phyloP scores from a whole-genome alignment of 768 basidiomycete species.

The Rubroboletus pulcherrimus region DNA sequence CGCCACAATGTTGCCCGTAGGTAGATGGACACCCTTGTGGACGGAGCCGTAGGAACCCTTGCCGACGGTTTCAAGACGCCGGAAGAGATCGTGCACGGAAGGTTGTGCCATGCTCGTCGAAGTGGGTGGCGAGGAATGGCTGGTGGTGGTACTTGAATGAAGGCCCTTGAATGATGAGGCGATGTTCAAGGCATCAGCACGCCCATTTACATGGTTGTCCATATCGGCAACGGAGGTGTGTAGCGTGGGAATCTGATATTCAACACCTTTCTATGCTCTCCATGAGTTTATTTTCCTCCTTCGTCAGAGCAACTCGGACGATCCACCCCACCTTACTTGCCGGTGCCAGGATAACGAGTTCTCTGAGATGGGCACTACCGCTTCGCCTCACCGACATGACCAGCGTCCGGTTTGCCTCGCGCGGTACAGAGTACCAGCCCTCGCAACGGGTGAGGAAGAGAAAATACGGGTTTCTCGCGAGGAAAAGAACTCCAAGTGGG shows the following conservation, averaged over 20 bases:
- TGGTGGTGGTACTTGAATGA: constrained; percentile 1
- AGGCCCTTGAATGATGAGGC: too few relatives aligned
- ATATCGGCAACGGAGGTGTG: not conserved
- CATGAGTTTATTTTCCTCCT: constrained; percentile 17
- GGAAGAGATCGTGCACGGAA: constrained; percentile 75
- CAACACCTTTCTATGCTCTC: constrained; percentile 8
- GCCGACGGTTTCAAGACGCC: constrained; percentile 87
- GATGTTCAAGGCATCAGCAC: not conserved
- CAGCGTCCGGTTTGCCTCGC: constrained; percentile 52
- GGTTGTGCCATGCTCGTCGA: constrained; percentile 40
- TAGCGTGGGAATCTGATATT: constrained; percentile 19
- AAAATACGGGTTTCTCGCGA: constrained; percentile 84
- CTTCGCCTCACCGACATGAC: constrained; percentile 17
- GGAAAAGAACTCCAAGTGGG: constrained; percentile 65
- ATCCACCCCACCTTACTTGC: constrained; percentile 16
- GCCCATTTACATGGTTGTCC: not conserved
- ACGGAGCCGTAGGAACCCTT: constrained; percentile 97
- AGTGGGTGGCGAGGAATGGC: not conserved
- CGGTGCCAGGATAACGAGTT: constrained; percentile 9
- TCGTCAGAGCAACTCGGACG: constrained; percentile 22
- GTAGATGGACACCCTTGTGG: constrained; percentile 82
- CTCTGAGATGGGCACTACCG: constrained; percentile 23
- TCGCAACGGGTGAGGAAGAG: constrained; percentile 90
- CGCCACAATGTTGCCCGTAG: constrained; percentile 85
- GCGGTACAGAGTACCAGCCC: constrained; percentile 95